These are phyloP conservation scores for Cryptosporidium muris DNA, from an alignment of 169 alveolate genomes.

Conservation along the genomic window DNA sequence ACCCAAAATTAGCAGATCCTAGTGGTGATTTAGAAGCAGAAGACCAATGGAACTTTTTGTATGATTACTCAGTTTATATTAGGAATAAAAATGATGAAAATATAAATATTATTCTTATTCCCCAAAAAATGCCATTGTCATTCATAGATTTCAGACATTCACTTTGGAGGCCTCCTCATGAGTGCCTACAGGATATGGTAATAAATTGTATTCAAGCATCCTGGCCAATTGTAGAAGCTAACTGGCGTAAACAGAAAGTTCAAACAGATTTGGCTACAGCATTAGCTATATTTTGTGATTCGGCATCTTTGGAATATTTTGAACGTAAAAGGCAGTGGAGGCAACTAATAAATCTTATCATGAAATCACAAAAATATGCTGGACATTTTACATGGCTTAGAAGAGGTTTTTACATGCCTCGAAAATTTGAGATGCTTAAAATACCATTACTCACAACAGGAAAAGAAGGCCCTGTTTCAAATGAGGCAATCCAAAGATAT, in stretches of 20 bases:
- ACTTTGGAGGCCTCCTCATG: conserved; percentile 64
- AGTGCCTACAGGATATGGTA: conserved; percentile 66
- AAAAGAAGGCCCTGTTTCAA: conserved; percentile 8
- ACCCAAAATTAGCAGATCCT: conserved; percentile 63
- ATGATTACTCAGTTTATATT: conserved; percentile 19
- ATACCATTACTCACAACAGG: conserved; percentile 11
- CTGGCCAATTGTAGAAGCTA: conserved; percentile 62
- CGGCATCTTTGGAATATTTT: conserved; percentile 23
- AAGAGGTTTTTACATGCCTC: conserved; percentile 54
- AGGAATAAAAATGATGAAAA: conserved; percentile 1
- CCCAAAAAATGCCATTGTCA: conserved; percentile 49
- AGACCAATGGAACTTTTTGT: conserved; percentile 57
- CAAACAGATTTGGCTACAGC: conserved; percentile 65
- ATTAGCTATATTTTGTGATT: conserved; percentile 63
- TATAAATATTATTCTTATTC: conserved; percentile 22
- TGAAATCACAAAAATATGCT: conserved; percentile 14
- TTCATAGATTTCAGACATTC: conserved; percentile 48
- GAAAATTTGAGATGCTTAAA: neutral
- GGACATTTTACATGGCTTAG: conserved; percentile 41
- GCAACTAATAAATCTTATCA: conserved; percentile 31
- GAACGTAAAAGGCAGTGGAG: conserved; percentile 69
- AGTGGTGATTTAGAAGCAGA: conserved; percentile 57
- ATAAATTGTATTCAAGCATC: conserved; percentile 61
- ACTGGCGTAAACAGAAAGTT: conserved; percentile 16
- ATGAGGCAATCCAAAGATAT: conserved; percentile 7